These are phyloP conservation scores for Carex cristatella DNA, from an alignment of 176 grass and related monocot species.

Conservation along the genomic window DNA sequence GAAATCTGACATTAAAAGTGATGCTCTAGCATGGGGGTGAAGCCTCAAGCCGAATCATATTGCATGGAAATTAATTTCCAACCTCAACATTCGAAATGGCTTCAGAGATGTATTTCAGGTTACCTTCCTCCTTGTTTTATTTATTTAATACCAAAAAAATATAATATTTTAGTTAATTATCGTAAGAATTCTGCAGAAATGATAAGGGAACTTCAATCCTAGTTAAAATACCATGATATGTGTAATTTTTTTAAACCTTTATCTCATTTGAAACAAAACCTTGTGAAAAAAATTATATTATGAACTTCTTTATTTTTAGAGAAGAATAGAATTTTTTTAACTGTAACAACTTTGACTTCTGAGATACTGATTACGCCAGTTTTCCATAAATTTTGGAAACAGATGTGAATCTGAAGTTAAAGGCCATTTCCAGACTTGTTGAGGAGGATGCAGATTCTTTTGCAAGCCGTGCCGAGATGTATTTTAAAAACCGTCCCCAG, in stretches of 20 bases:
- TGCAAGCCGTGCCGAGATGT: constrained; percentile 90
- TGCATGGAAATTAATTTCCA: constrained; percentile 87
- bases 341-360: not conserved
- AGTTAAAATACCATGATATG: not conserved
- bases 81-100: constrained; percentile 95
- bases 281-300: not conserved
- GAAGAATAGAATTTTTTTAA: not conserved
- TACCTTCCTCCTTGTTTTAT: constrained; percentile 10
- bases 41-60: constrained; percentile 36
- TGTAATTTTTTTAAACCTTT: not conserved
- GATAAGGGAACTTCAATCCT: not conserved
- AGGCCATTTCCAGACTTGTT: constrained; percentile 77
- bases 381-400: constrained; percentile 2
- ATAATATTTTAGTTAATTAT: constrained; percentile 13
- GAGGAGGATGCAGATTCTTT: constrained; percentile 98
- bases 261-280: not conserved
- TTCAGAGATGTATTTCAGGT: constrained; percentile 81
- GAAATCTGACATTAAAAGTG: not conserved
- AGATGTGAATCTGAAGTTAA: constrained; percentile 87
- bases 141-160: not conserved
- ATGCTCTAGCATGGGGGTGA: not conserved
- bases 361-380: not conserved
- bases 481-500: constrained; percentile 79
- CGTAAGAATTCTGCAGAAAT: not conserved
- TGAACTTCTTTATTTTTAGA: not conserved